Conservation (phyloP, 2,329 filamentous ascomycete species). For the Aspergillus neotritici region DNA sequence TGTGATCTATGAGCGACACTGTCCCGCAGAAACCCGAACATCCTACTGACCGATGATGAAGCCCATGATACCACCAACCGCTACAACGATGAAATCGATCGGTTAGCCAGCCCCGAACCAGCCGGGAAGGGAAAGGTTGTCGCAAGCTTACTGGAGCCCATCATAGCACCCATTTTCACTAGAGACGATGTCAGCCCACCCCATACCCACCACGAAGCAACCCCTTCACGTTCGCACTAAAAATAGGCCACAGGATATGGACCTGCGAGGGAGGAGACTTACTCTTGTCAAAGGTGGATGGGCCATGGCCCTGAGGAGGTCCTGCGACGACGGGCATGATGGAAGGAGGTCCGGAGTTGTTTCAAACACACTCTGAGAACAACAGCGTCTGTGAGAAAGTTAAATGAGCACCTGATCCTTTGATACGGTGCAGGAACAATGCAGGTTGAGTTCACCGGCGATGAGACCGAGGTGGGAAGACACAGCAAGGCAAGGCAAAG, state of each 20-base stretch:
- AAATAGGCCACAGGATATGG: not conserved
- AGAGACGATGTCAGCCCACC: constrained; percentile 28
- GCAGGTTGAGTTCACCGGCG: no score
- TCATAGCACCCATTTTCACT: constrained; percentile 99
- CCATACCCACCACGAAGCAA: not conserved
- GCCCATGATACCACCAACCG: constrained; percentile 91
- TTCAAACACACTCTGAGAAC: not conserved
- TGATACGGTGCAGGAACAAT: no score
- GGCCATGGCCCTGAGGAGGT: constrained; percentile 49
- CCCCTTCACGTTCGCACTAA: constrained; percentile 6
- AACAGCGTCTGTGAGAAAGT: not conserved
- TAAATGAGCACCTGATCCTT: no score
- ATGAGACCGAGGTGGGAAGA: no score
- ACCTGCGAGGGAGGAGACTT: constrained; percentile 26
- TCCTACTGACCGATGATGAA: constrained; percentile 82
- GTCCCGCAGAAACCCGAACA: not conserved
- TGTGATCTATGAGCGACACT: constrained; percentile 33
- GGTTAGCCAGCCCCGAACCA: constrained; percentile 4
- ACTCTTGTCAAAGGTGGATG: constrained; percentile 68
- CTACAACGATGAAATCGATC: constrained; percentile 44
- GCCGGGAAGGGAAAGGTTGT: constrained; percentile 2
- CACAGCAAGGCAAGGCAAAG: no score
- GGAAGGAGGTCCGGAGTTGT: constrained; percentile 3
- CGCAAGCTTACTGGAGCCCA: constrained; percentile 81
- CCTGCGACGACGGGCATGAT: constrained; percentile 55